Evolutionary conservation across 1,284 basidiomycete genomes (phyloP), one percentile per base, ranked within the genome.

Genomic region (Rhodotorula mucilaginosa): DNA sequence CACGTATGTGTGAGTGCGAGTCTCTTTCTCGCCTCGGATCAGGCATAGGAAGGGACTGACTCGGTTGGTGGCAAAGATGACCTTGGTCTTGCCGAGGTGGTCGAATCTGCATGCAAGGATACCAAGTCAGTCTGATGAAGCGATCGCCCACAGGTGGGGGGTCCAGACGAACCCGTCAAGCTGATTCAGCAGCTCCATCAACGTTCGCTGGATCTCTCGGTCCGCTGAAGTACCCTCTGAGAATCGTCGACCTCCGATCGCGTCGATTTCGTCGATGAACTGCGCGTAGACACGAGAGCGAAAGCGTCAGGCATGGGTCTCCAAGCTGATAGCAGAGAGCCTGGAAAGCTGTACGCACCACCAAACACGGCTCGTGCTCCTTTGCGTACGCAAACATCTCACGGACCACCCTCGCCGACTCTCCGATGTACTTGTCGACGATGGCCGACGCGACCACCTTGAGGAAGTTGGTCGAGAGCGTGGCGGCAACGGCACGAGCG

Each of bases 231-330:
- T 99, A 51, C 97, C 97, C 82, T 99, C 97, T n/a, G 89, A 92
- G 85, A 99, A 99, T 68, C 96, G 86, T 76, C 97, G 86, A 19
- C 95, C 94, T 77, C 94, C 95, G 76, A 97, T 97, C 47, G 94
- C 94, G 81, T 97, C 95, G 39, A 99, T 97, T 84, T 99, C 97
- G 82, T 99, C 97, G 90, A 99, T 98, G 84, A 99, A 99, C 54
- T 56, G 54, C 54, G 26, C 6, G 12, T 6, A 26, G 52, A 29
- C 23, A 54, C 39, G 39, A 44, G 39, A 54, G 21, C 23, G 52
- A 10, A 19, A 54, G 52, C 26, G 52, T 54, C 21, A 19, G 49
- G 23, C 49, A 21, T 4, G 23, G 49, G 49, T 5, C 8, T 10
- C 49, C 4, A 23, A 19, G 26, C 23, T 12, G 12, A 44, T 44